These are phyloP conservation scores for Arbutus unedo DNA, from an alignment of 148 eudicot genomes.

Conservation along the genomic window DNA sequence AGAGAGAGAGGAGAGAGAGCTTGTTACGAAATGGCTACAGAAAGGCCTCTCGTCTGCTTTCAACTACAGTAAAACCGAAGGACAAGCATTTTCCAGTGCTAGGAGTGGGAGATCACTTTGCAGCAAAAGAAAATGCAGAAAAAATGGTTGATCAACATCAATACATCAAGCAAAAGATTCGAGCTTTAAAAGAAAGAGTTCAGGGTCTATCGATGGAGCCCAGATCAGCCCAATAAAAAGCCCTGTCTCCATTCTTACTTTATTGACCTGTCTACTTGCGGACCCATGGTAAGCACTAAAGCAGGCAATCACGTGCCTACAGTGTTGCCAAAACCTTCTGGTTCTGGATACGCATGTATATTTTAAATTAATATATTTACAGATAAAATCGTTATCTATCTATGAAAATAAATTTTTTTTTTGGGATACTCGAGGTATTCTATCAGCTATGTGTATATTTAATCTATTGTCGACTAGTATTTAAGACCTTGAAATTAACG, in stretches of 20 bases:
- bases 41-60: constrained; percentile 16
- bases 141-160: constrained; percentile 31
- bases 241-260: constrained; percentile 65
- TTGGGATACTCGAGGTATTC: too few species aligned
- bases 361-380: too few species aligned
- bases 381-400: too few species aligned
- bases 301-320: too few species aligned
- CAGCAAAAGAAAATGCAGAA: constrained; percentile 45
- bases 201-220: constrained; percentile 71
- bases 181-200: constrained; percentile 50
- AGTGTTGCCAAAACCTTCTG: too few species aligned
- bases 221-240: constrained; percentile 46
- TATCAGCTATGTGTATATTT: too few species aligned
- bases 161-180: constrained; percentile 14
- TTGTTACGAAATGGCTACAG: constrained; percentile 18
- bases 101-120: constrained; percentile 47
- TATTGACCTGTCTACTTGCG: constrained; percentile 54
- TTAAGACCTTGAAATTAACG: too few species aligned
- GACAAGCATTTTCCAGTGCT: constrained; percentile 36
- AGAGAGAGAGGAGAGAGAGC: neutral
- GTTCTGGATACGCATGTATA: too few species aligned
- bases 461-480: too few species aligned
- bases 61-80: constrained; percentile 5
- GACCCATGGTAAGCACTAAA: constrained; percentile 51
- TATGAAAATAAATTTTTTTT: too few species aligned